Evolutionary conservation across 306 rosid genomes (phyloP), one percentile per base, ranked within the genome.

Genomic region (Vachellia pachyceras): DNA sequence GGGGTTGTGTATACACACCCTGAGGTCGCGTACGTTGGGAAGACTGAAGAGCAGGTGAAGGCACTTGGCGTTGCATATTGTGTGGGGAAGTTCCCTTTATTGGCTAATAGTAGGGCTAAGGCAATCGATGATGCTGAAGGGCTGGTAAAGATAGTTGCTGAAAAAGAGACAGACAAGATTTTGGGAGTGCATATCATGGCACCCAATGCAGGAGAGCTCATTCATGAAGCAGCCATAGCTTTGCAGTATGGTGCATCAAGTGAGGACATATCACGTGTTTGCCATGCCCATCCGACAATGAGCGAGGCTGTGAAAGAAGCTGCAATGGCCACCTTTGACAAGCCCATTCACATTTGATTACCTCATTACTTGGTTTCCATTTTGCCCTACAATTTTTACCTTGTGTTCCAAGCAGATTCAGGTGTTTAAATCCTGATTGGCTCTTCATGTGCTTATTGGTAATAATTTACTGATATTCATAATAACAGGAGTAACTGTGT

Each of bases 1-100:
- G 99, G 99, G 67, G 98, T 96, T 64, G 97, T 96, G 66, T 96
- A 96, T 81, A 96, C 99, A 5, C 85, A 83, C 79, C 99, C 98
- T 6, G 99, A 96, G 91, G 98, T 96, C 49, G 98, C 99, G 0
- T 96, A 81, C 12, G 97, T 96, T 20, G 99, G 99, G 77, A 90
- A 90, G 88, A 96, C 98, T 0, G 99, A 96, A 91, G 99, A 96
- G 88, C 99, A 96, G 79, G 99, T 96, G 81, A 96, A 91, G 80
- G 85, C 58, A 41, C 82, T 81, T 4, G 94, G 92, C 1, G 72
- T 91, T 4, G 83, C 61, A 4, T 91, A 90, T 77, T 82, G 91
- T 18, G 94, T 91, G n/a, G 97, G 97, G 49, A 91, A 91, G 86
- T 91, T 91, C 78, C 94, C 97, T 11, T 78, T 91, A 58, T 0